Base-by-base conservation (phyloP, 2,329 filamentous ascomycete genomes). In the Talaromyces amestolkiae region DNA sequence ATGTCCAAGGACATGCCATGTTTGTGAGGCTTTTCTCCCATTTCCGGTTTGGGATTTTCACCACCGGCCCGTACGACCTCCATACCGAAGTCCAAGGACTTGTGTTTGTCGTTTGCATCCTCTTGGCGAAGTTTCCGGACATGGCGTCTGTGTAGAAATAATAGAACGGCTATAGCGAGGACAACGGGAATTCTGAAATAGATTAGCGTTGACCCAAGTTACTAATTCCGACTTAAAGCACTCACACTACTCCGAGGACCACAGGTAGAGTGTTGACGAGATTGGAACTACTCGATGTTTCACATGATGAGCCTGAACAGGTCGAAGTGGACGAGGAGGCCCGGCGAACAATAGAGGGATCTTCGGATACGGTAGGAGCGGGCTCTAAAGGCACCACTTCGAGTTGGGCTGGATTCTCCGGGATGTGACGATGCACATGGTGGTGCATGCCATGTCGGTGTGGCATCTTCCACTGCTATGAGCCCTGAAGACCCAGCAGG, bases 61-160 rank as follows among this genome's bases (percentile, higher is more conserved):
- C 66, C 66, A 43, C 66, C 66, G 47, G 64, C 73, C 69, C 43
- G 74, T 67, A 81, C 77, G 37, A 81, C 77, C 65, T 90, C 92
- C 74, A 97, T 79, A 41, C 95, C 95, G 75, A 97, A 99, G 77
- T 99, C 95, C 74, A 98, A 85, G 0, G 92, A 95, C 74, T 90
- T 93, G 78, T 96, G 92, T 70, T 92, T 91, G 77, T 97, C 93
- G 68, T 90, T 87, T 19, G 85, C 84, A 79, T 99, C 95, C 79
- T 99, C 95, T 66, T 84, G 80, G 64, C 83, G 83, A 68, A 92
- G 83, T 72, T 87, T 92, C 75, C 85, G 87, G 45, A 91, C 79
- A 72, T 92, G 90, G 76, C 92, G 86, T 61, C 92, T 87, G 75
- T 97, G 93, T 41, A 99, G 84, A 73, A 88, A 89, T 69, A 93